Base-by-base conservation (phyloP, 2,329 filamentous ascomycete species). In the Scedosporium boydii region DNA sequence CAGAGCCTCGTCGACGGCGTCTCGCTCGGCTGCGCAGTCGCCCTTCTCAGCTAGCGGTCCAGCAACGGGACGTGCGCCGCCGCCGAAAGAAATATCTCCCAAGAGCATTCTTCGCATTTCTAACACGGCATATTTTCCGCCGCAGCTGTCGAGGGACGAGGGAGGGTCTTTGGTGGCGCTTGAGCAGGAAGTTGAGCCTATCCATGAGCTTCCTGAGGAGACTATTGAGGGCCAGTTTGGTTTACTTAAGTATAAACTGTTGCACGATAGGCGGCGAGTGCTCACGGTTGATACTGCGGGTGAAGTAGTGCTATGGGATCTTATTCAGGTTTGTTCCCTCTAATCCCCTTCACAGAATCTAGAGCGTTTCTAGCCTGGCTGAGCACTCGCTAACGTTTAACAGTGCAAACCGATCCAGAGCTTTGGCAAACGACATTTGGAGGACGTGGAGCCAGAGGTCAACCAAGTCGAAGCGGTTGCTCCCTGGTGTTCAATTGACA, bases 401-500 rank as follows among this genome's bases (percentile, higher is more conserved):
- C 66, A 95, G 87, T 98, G 95, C 71, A 83, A 88, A 70, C 91
- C 91, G 0, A 87, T 98, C 62, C 84, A 91, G 73, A 91, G 89
- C n/a, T 99, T 95, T 74, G 95, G 95, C 53, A 97, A 97, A 76
- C 86, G 89, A 55, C 90, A 98, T 74, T 82, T 99, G 3, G 93
- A 98, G 70, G 93, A 98, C 71, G 91, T 99, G 7, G 88, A 92
- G 64, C 86, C 87, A 0, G 83, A 92, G 69, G 84, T 97, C 62
- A 96, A 97, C 70, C 96, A 91, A 0, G 82, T 85, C 14, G 92
- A 96, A 71, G 93, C 88, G 38, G 91, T 98, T 46, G 89, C 93
- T 4, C 93, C 96, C 61, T 99, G 95, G 95, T 99, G 95, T 72
- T 91, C 91, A 1, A 89, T 98, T 61, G 92, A 99, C 70, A 93